Base-by-base conservation (phyloP, 2,329 filamentous ascomycete genomes). In the Ceratocystis smalleyi region DNA sequence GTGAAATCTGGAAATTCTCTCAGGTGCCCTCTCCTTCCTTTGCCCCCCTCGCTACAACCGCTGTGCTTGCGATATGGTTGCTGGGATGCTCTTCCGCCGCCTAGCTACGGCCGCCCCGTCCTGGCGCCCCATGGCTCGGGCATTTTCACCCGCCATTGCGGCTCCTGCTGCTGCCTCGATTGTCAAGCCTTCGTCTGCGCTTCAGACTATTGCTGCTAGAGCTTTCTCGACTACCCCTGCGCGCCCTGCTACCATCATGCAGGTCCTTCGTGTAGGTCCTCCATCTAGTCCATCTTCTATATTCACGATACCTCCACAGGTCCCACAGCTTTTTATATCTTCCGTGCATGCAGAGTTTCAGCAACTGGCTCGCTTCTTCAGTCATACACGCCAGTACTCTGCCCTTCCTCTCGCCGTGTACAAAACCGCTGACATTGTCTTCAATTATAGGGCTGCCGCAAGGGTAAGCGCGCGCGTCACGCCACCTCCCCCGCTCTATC, bases 401-500 rank as follows among this genome's bases (percentile, higher is more conserved):
- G 35, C 8, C 32, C 1, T 3, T 4, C 8, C 35, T 4, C 35
- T 12, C 12, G 1, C 12, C 15, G 10, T 15, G 22, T 47, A 43
- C 45, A 22, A 51, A 12, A 43, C 15, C 5, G 10, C 54, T 59
- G n/a, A 64, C 24, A 3, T 27, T 61, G 19, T 19, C 67, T 74
- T 49, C 17, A n/a, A 17, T 19, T 24, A 27, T 74, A 84, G 73
- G 89, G 90, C 69, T 91, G 89, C 72, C 88, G 94, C 67, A 83
- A 83, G 69, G 80, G 84, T 60, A 90, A 95, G 76, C 83, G 83
- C 66, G 88, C 88, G 1, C 89, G 94, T 68, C 91, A 95, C 76
- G 83, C 89, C 69, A 85, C 89, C 62, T 97, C 92, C 1, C 94
- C 94, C 0, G 91, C 92, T 24, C 82, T 99, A 63, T 79, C 80